phyloP scores from a whole-genome alignment of 768 basidiomycete genomes.

The Suillus brevipes region DNA sequence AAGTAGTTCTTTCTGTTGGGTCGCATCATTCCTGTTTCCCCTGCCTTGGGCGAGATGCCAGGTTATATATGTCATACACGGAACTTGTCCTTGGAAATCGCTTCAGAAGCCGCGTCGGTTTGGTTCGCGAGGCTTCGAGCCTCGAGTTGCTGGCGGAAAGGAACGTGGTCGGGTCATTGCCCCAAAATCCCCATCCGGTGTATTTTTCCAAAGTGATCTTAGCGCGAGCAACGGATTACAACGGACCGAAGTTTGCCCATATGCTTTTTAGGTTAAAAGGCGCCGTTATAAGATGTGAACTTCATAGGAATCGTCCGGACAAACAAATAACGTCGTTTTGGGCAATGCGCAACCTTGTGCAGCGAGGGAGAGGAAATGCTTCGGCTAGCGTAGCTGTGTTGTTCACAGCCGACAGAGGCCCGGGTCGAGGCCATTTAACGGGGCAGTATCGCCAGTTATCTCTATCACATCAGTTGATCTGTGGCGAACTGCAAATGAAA shows the following conservation, averaged over 20 bases:
- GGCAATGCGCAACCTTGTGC: neutral
- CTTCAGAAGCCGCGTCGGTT: conserved; percentile 3
- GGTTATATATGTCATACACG: neutral
- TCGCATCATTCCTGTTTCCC: neutral
- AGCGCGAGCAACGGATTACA: neutral
- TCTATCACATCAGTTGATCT: neutral
- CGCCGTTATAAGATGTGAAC: neutral
- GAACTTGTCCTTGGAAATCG: neutral
- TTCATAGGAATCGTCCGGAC: conserved; percentile 1
- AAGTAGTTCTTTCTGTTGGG: neutral
- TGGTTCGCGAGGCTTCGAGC: neutral
- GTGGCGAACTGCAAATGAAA: neutral
- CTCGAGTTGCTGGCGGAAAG: conserved; percentile 1
- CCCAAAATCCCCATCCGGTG: conserved; percentile 5
- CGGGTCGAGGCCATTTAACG: neutral
- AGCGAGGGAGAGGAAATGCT: neutral
- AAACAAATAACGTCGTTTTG: conserved; percentile 3
- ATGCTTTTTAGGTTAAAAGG: conserved; percentile 8
- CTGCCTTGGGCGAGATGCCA: neutral
- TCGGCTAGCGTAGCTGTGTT: neutral
- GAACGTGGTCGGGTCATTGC: conserved; percentile 1
- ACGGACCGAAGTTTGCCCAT: neutral
- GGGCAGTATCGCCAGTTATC: neutral
- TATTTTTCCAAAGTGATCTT: neutral
- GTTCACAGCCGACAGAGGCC: neutral